phyloP scores from a whole-genome alignment of 306 rosid species.

The Sophora flavescens region DNA sequence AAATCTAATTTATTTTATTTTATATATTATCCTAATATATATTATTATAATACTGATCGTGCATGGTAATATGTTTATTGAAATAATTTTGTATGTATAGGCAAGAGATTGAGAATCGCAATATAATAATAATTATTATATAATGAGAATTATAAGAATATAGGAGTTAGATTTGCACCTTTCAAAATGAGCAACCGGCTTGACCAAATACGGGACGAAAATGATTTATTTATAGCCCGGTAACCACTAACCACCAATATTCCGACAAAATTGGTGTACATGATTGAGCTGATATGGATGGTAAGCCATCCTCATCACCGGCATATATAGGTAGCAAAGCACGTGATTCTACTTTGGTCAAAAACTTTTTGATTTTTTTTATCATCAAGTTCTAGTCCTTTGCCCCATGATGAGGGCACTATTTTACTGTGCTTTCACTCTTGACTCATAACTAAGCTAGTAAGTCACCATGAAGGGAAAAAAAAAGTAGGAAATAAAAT shows the following conservation, averaged over 20 bases:
- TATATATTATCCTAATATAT: constrained; percentile 7
- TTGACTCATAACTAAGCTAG: constrained; percentile 2
- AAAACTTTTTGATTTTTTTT: constrained; percentile 5
- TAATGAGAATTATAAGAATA: constrained; percentile 14
- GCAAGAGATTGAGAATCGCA: constrained; percentile 25
- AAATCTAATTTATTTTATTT: neutral
- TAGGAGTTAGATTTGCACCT: constrained; percentile 44
- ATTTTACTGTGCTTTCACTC: constrained; percentile 32
- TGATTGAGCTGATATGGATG: constrained; percentile 68
- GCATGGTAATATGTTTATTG: constrained; percentile 4
- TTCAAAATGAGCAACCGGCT: constrained; percentile 39
- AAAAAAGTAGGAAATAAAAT: neutral
- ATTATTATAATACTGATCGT: neutral
- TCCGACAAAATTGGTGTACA: constrained; percentile 69
- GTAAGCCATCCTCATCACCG: constrained; percentile 79
- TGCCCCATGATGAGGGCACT: constrained; percentile 42
- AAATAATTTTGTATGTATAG: constrained; percentile 37
- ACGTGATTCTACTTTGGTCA: constrained; percentile 58
- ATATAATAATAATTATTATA: constrained; percentile 20
- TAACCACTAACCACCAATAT: constrained; percentile 87
- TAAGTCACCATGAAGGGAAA: neutral
- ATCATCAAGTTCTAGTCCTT: constrained; percentile 37
- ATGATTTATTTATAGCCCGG: constrained; percentile 54
- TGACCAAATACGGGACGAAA: constrained; percentile 57
- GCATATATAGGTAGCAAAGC: constrained; percentile 58